Evolutionary conservation across 1,284 basidiomycete species (phyloP).

Genomic region (Melampsora larici-populina): DNA sequence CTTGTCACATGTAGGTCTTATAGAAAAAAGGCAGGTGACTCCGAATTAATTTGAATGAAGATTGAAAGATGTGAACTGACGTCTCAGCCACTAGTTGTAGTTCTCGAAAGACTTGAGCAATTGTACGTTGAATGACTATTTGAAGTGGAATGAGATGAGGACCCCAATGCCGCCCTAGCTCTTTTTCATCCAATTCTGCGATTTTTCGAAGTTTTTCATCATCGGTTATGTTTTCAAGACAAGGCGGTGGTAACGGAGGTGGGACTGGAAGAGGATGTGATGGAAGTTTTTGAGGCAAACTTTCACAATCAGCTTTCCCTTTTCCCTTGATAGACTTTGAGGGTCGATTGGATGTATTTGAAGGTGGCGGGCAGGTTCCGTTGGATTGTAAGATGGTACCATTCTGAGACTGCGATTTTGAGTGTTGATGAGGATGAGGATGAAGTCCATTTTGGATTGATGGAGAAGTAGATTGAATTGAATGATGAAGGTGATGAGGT

Average conservation of each 20-base stretch:
- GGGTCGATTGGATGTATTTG: neutral
- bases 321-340: constrained; percentile 9
- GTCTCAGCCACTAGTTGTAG: constrained; percentile 18
- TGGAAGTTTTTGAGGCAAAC: neutral
- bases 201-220: constrained; percentile 1
- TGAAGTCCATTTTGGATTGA: no score
- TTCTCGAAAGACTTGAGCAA: constrained; percentile 38
- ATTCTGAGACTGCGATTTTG: no score
- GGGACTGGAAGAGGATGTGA: neutral
- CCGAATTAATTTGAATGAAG: no score
- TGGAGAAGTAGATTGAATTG: no score
- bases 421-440: no score
- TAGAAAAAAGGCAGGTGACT: no score
- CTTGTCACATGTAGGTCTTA: no score
- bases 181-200: constrained; percentile 18
- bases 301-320: neutral
- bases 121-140: constrained; percentile 33
- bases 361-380: neutral
- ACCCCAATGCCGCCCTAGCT: constrained; percentile 17
- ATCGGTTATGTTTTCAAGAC: neutral
- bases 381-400: no score
- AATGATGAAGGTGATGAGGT: no score
- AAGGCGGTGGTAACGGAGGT: neutral
- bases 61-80: neutral
- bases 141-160: constrained; percentile 42